Evolutionary conservation across 306 rosid species (phyloP).

Genomic region (Cotoneaster glaucophyllus): DNA sequence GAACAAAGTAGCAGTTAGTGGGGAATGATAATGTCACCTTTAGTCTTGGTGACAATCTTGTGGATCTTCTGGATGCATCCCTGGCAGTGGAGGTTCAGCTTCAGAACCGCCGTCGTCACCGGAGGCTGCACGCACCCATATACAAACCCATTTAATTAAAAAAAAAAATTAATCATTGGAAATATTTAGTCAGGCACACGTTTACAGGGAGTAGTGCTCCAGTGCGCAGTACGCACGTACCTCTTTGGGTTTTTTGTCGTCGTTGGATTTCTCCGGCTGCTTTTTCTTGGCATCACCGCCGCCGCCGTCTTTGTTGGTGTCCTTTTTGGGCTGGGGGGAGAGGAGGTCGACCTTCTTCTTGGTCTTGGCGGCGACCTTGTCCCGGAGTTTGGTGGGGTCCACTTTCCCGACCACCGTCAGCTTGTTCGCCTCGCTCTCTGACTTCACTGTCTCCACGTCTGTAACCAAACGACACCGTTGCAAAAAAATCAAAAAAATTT

Average conservation of each 20-base stretch:
- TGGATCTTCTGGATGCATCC: slow-evolving; percentile 56
- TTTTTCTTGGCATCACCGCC: slow-evolving; percentile 14
- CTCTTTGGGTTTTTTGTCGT: slow-evolving; percentile 53
- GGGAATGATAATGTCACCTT: slow-evolving; percentile 28
- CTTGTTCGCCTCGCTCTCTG: slow-evolving; percentile 41
- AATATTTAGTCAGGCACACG: slow-evolving; percentile 1
- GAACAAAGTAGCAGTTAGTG: too few species aligned
- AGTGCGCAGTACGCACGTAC: slow-evolving; percentile 12
- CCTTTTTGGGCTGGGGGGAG: slow-evolving; percentile 52
- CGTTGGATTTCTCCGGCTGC: slow-evolving; percentile 27
- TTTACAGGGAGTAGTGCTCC: background rate
- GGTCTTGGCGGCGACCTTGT: slow-evolving; percentile 31
- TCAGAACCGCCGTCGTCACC: slow-evolving; percentile 54
- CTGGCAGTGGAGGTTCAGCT: slow-evolving; percentile 56
- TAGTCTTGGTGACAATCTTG: slow-evolving; percentile 29
- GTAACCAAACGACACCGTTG: background rate
- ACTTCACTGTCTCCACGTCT: slow-evolving; percentile 44
- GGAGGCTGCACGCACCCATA: slow-evolving; percentile 28
- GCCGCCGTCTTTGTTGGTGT: slow-evolving; percentile 30
- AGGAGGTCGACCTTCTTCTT: slow-evolving; percentile 59
- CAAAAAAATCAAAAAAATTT: background rate
- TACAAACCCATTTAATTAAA: background rate
- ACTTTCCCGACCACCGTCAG: slow-evolving; percentile 48
- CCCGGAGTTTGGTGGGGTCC: slow-evolving; percentile 43
- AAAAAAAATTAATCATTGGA: background rate